Conservation (phyloP, 1,284 basidiomycete species). For the Ceratobasidium sp. region DNA sequence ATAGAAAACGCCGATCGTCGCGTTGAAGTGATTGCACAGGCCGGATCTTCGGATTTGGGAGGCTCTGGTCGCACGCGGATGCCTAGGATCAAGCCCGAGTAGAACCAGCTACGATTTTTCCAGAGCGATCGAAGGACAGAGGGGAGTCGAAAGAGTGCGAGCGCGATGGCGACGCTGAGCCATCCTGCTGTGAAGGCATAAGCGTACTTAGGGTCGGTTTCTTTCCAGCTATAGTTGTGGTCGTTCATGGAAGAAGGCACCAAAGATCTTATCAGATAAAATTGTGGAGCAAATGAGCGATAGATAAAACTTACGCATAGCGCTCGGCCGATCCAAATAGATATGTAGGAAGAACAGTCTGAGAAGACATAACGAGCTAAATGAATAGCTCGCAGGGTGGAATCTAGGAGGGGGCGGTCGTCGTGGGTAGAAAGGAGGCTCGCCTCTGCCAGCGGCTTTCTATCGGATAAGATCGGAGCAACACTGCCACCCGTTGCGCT, state of each 20-base stretch:
- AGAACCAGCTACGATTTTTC: constrained; percentile 43
- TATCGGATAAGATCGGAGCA: constrained; percentile 45
- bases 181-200: constrained; percentile 80
- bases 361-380: constrained; percentile 1
- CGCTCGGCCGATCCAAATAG: constrained; percentile 22
- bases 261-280: constrained; percentile 36
- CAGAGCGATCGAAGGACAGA: constrained; percentile 65
- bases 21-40: constrained; percentile 1
- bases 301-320: constrained; percentile 16
- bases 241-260: constrained; percentile 7
- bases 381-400: not conserved
- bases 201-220: constrained; percentile 82
- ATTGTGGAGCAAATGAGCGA: not conserved
- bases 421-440: constrained; percentile 11
- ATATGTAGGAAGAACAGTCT: constrained; percentile 12
- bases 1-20: not conserved
- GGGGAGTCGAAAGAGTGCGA: constrained; percentile 68
- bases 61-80: constrained; percentile 23
- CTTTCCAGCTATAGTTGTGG: constrained; percentile 88
- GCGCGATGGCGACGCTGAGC: constrained; percentile 71
- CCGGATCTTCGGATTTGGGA: constrained; percentile 12
- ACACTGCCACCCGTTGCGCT: constrained; percentile 24
- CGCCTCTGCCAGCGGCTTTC: constrained; percentile 12
- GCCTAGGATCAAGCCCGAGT: constrained; percentile 47
- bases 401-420: not conserved